Evolutionary conservation across 2,329 filamentous ascomycete species (phyloP).

Genomic region (Phaeosphaeria sp.): DNA sequence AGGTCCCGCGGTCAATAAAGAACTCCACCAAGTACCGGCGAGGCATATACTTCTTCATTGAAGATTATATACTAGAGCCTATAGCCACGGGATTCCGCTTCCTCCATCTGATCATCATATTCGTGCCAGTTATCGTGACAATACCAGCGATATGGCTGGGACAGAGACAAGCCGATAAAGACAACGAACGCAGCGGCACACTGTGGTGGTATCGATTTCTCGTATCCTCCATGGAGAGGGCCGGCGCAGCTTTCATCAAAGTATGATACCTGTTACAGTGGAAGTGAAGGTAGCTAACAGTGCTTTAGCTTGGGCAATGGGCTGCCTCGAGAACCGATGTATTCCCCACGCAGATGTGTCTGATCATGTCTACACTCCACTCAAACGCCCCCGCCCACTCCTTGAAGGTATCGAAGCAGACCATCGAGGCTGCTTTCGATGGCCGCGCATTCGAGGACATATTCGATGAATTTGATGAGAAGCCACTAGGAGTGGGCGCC

Average conservation of each 20-base stretch:
- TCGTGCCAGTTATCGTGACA: slow-evolving; percentile 84
- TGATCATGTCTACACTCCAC: slow-evolving; percentile 91
- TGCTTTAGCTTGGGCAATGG: slow-evolving; percentile 86
- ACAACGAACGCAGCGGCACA: slow-evolving; percentile 80
- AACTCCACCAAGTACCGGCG: slow-evolving; percentile 66
- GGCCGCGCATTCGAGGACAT: slow-evolving; percentile 85
- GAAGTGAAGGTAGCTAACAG: slow-evolving; percentile 17
- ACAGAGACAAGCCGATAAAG: slow-evolving; percentile 63
- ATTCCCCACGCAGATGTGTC: slow-evolving; percentile 91
- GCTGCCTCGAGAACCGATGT: slow-evolving; percentile 95
- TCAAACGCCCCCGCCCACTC: slow-evolving; percentile 94
- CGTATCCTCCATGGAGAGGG: slow-evolving; percentile 87
- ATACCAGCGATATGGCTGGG: slow-evolving; percentile 86
- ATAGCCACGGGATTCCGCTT: slow-evolving; percentile 88
- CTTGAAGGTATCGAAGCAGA: slow-evolving; percentile 77
- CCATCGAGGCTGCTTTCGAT: slow-evolving; percentile 80
- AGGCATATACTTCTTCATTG: slow-evolving; percentile 69
- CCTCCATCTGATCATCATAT: slow-evolving; percentile 83
- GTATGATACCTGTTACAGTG: slow-evolving; percentile 51
- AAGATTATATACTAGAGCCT: slow-evolving; percentile 79
- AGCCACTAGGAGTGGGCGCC: slow-evolving; percentile 88
- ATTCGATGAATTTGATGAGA: slow-evolving; percentile 93
- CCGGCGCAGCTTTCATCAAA: slow-evolving; percentile 97
- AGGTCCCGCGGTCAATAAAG: slow-evolving; percentile 66
- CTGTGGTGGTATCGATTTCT: slow-evolving; percentile 95